Percentiles rank a stretch among this genome's conserved stretches.
Conservation (phyloP, 2,329 filamentous ascomycete species). For the Alternaria alternata region DNA sequence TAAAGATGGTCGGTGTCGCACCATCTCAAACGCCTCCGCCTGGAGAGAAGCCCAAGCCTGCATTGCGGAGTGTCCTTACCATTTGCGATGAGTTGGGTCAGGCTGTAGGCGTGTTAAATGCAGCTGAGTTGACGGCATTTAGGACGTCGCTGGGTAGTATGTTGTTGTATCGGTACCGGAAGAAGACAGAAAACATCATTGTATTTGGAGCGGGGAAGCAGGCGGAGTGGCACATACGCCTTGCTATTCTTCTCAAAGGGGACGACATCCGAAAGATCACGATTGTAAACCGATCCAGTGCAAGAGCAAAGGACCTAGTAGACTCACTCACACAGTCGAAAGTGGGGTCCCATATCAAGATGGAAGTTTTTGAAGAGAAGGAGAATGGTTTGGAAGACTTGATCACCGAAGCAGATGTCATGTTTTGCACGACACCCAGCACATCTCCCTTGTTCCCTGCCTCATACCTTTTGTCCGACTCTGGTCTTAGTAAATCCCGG, state of each 20-base stretch:
- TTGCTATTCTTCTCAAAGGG: conserved; percentile 52
- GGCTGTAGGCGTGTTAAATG: conserved; percentile 74
- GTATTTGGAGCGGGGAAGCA: conserved; percentile 61
- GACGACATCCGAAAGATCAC: conserved; percentile 43
- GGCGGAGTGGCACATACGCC: conserved; percentile 60
- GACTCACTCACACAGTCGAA: conserved; percentile 9
- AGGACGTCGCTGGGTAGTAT: conserved; percentile 78
- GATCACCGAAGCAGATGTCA: conserved; percentile 45
- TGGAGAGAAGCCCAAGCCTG: conserved; percentile 26
- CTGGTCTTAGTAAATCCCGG: conserved; percentile 16
- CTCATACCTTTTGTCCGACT: conserved; percentile 38
- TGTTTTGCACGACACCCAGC: conserved; percentile 61
- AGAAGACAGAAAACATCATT: conserved; percentile 46
- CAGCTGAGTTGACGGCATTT: conserved; percentile 79
- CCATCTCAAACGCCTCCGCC: conserved; percentile 26
- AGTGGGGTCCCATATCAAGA: background rate
- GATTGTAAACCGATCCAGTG: conserved; percentile 33
- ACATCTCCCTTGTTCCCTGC: conserved; percentile 55
- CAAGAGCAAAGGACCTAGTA: conserved; percentile 20
- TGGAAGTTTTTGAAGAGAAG: background rate
- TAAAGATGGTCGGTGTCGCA: conserved; percentile 73
- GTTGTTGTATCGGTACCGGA: conserved; percentile 57
- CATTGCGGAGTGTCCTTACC: conserved; percentile 72
- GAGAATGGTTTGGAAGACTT: background rate
- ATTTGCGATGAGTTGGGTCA: conserved; percentile 60